Evolutionary conservation across 2,329 filamentous ascomycete species (phyloP).

Genomic region (Cladosporium sp.): DNA sequence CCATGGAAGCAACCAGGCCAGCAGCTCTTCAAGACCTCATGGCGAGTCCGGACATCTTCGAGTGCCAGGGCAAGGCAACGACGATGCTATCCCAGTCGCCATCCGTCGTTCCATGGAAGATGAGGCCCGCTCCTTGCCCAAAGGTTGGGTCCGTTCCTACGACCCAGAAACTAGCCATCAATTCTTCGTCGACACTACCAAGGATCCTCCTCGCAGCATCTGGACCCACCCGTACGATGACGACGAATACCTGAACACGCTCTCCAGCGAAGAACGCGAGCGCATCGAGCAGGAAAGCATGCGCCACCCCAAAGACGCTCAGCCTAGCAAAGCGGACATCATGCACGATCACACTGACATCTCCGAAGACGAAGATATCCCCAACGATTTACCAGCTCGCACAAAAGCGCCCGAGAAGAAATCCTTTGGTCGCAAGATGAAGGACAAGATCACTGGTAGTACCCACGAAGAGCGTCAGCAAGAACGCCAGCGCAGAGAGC

Average conservation of each 20-base stretch:
- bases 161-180: conserved; percentile 53
- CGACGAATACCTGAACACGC: conserved; percentile 47
- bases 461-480: conserved; percentile 53
- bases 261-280: conserved; percentile 48
- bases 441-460: conserved; percentile 55
- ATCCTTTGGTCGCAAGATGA: conserved; percentile 53
- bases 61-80: conserved; percentile 5
- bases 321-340: conserved; percentile 36
- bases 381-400: conserved; percentile 20
- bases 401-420: conserved; percentile 14
- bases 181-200: conserved; percentile 59
- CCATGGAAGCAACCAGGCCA: conserved; percentile 1
- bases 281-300: conserved; percentile 40
- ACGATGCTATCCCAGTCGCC: conserved; percentile 52
- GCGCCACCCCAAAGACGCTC: conserved; percentile 25
- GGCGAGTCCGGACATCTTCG: conserved; percentile 1
- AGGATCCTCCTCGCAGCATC: conserved; percentile 53
- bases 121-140: conserved; percentile 50
- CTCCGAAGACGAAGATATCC: conserved; percentile 38
- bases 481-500: conserved; percentile 43
- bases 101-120: conserved; percentile 60
- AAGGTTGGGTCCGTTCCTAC: conserved; percentile 55
- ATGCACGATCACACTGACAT: conserved; percentile 44
- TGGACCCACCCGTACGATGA: conserved; percentile 63
- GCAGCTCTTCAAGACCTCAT: conserved; percentile 6